Evolutionary conservation across 192 early-diverging fungal genomes (phyloP), one percentile per base, ranked within the genome.

Genomic region (Coemansia sp.): DNA sequence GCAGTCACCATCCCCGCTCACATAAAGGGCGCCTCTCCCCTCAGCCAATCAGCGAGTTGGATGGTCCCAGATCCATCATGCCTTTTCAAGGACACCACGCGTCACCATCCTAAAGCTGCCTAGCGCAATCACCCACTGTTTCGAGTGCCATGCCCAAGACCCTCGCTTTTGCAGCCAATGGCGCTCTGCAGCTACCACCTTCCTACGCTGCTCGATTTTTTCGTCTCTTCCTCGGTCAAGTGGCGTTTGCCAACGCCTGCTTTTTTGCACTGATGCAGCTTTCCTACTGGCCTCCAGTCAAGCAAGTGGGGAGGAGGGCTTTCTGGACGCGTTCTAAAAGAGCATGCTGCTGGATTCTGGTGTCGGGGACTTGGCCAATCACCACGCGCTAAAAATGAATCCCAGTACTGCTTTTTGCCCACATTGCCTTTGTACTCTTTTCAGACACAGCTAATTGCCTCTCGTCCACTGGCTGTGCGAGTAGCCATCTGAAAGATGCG

Each of bases 381-480:
- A 51, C 11, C 23, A 51, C 24, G 48, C 43, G 43, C 62, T 55
- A 64, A 55, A 51, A 18, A 28, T 24, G 11, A 40, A 33, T 38
- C 36, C 40, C 20, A 37, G 37, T n/a, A 46, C 62, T 51, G 48
- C 50, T 55, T 42, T 34, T 2, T 37, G 9, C 28, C 24, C 13
- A n/a, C 59, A 38, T 53, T 13, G 46, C 21, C 34, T 26, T n/a
- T 39, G 3, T 38, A 14, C 13, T 35, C 36, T 36, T 39, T 61
- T 61, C 36, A 2, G 57, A 51, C 61, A 26, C 61, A 13, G 11
- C 21, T 23, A 39, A 35, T 42, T 18, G 35, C 26, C 58, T 36
- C 34, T 18, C 62, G n/a, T 28, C 62, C 62, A 63, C 34, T 51
- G n/a, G 16, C 24, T 18, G 65, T 34, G 21, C 53, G 26, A 18